Percentiles rank a stretch among this genome's conserved stretches.
These are phyloP conservation scores for Pythium phragmiticola DNA, from an alignment of 352 stramenopile genomes.

Conservation along the genomic window DNA sequence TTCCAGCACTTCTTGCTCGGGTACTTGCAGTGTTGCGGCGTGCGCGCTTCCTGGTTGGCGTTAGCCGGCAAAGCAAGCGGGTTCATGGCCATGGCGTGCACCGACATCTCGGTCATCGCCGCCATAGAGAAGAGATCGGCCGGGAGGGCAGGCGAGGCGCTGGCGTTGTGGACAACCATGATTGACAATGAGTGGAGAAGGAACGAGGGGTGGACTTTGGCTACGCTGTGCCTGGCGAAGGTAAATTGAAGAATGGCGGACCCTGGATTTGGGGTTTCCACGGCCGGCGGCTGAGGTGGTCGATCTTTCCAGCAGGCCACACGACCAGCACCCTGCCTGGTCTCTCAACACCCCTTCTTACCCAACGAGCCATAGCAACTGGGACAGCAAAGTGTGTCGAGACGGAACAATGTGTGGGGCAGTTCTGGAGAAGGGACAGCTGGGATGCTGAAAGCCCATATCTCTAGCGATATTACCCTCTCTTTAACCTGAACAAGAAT, in stretches of 20 bases:
- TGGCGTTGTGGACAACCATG: conserved; percentile 30
- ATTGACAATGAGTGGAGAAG: conserved; percentile 1
- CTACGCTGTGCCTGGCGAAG: conserved; percentile 1
- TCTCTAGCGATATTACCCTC: background rate
- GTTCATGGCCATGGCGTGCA: conserved; percentile 24
- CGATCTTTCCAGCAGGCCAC: conserved; percentile 22
- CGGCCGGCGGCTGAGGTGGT: conserved; percentile 9
- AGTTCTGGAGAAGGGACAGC: conserved; percentile 5
- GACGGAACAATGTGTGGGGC: conserved; percentile 11
- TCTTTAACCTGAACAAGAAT: background rate
- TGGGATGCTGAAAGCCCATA: background rate
- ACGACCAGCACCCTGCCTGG: background rate
- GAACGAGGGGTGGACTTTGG: background rate
- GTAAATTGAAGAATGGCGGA: conserved; percentile 21
- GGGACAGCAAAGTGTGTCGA: conserved; percentile 22
- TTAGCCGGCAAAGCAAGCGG: conserved; percentile 1
- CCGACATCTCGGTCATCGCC: conserved; percentile 27
- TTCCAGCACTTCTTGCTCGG: conserved; percentile 86
- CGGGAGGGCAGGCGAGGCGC: conserved; percentile 15
- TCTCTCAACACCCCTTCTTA: conserved; percentile 14
- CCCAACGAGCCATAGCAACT: conserved; percentile 20
- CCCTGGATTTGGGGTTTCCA: background rate
- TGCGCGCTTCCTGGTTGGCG: conserved; percentile 18
- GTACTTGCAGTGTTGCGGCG: conserved; percentile 45
- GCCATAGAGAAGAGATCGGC: conserved; percentile 30